Evolutionary conservation across 345 rosid species (phyloP), one percentile per base, ranked within the genome.

Genomic region (Angophora floribunda): DNA sequence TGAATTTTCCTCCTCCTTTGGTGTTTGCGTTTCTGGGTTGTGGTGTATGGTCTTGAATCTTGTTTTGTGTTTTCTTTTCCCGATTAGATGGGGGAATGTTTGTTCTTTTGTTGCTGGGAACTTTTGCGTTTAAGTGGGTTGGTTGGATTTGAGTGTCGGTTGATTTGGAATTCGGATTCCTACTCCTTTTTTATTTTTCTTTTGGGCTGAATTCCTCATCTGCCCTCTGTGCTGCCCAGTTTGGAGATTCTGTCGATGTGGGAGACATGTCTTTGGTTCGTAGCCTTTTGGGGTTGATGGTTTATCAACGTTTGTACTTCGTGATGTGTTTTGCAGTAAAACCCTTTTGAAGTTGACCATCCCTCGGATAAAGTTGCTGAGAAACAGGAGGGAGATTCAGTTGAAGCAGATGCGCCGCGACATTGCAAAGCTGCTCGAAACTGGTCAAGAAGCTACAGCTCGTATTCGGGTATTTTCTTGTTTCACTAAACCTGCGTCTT

Each of bases 381-480:
- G 99, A 91, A 98, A 98, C 87, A 91, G 99, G 91, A 95, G 99
- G 87, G 98, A 97, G 94, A 93, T 95, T 85, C 98, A 98, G 94
- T 91, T 96, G 24, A 98, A 91, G 92, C 96, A 98, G 89, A 96
- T 97, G 99, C 99, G 97, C 44, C 95, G 95, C 4, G 98, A 98
- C 91, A 95, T 98, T 86, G 99, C 97, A 52, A 97, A 96, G 92
- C 98, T 97, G 90, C 98, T 98, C n/a, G 96, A 96, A 93, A 94
- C 98, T 67, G 99, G 99, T 87, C 99, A 98, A 93, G 99, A 98
- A 91, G 98, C 99, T 70, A 98, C 99, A 52, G 99, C 99, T 91
- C 96, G 99, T 21, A 98, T 98, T 90, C 95, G 99, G 95, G 99
- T 97, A 93, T 52, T 16, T 61, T 28, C 51, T 49, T 53, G 13